These are phyloP conservation scores for Batrachochytrium dendrobatidis DNA, from an alignment of 371 early-diverging fungal genomes.

Conservation along the genomic window DNA sequence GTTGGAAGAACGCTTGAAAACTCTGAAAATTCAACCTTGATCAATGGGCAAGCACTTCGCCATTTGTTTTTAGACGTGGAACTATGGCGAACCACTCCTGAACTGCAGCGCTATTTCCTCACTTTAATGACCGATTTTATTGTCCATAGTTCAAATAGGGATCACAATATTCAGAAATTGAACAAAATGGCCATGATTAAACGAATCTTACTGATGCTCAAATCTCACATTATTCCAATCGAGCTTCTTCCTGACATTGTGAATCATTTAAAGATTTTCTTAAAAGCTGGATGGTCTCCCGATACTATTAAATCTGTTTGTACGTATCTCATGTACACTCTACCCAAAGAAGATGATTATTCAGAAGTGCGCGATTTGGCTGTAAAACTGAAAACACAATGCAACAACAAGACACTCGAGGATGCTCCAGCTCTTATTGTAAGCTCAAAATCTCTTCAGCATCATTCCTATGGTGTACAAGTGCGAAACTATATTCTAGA, in stretches of 20 bases:
- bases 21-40: slow-evolving; percentile 15
- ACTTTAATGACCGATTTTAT: slow-evolving; percentile 59
- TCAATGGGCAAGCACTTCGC: slow-evolving; percentile 38
- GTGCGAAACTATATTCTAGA: slow-evolving; percentile 66
- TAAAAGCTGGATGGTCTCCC: slow-evolving; percentile 52
- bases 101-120: slow-evolving; percentile 56
- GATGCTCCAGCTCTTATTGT: background rate
- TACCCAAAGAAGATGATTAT: slow-evolving; percentile 35
- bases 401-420: background rate
- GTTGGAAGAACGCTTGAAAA: slow-evolving; percentile 48
- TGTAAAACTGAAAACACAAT: background rate
- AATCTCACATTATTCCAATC: slow-evolving; percentile 52
- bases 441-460: slow-evolving; percentile 4
- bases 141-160: slow-evolving; percentile 47
- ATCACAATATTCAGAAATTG: slow-evolving; percentile 53
- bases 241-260: slow-evolving; percentile 51
- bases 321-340: slow-evolving; percentile 59
- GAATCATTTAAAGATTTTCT: slow-evolving; percentile 48
- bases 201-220: slow-evolving; percentile 27
- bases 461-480: slow-evolving; percentile 33
- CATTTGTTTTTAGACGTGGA: slow-evolving; percentile 64
- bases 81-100: slow-evolving; percentile 55
- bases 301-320: slow-evolving; percentile 60
- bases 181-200: slow-evolving; percentile 42
- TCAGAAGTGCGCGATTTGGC: background rate